These are phyloP conservation scores for Rauvolfia tetraphylla DNA, from an alignment of 257 asterid genomes.

Conservation along the genomic window DNA sequence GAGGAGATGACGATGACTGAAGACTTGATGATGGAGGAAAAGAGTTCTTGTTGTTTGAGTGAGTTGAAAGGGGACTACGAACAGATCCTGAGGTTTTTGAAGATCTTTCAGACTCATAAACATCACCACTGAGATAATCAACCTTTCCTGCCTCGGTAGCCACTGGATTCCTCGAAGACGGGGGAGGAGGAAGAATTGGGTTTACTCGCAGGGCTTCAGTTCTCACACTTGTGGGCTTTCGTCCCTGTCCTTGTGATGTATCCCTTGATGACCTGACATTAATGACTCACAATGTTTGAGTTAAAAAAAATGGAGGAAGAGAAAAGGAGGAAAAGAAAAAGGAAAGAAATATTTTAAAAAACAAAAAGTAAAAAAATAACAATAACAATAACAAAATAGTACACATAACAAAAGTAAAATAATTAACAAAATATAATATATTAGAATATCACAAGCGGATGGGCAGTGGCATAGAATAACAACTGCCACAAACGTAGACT, in stretches of 20 bases:
- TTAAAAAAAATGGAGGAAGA: background rate
- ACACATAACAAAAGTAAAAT: too few species aligned
- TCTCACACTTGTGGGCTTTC: constrained; percentile 40
- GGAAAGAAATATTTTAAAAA: background rate
- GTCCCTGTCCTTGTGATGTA: constrained; percentile 53
- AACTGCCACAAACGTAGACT: too few species aligned
- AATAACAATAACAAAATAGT: background rate
- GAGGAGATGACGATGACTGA: constrained; percentile 38
- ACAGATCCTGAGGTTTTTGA: constrained; percentile 40
- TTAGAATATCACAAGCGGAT: background rate
- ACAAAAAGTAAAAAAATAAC: background rate
- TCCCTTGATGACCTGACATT: constrained; percentile 69
- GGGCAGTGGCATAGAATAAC: too few species aligned
- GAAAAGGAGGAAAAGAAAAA: background rate
- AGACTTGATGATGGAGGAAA: constrained; percentile 33
- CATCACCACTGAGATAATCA: constrained; percentile 90
- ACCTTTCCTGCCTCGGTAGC: constrained; percentile 43
- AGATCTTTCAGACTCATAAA: constrained; percentile 51
- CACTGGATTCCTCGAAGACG: constrained; percentile 50
- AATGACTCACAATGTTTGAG: background rate
- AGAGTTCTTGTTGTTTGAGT: constrained; percentile 36
- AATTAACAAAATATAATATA: background rate
- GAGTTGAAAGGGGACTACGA: constrained; percentile 38
- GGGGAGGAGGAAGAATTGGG: constrained; percentile 81
- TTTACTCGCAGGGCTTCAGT: constrained; percentile 37